These are phyloP conservation scores for Leishmania major DNA, from an alignment of 208 protist genomes.

Conservation along the genomic window DNA sequence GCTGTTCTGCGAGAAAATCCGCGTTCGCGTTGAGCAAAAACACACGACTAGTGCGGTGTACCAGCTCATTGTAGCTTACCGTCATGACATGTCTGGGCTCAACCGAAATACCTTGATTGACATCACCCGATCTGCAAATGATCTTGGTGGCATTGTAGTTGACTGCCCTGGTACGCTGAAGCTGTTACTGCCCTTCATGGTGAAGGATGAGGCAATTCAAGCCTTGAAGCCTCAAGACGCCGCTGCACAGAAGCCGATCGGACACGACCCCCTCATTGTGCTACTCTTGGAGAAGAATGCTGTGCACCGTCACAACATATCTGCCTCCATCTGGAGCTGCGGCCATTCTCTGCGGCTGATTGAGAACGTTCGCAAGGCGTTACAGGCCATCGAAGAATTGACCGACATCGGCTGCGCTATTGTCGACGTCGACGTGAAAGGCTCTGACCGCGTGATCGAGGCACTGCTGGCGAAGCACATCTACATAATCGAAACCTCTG, in stretches of 20 bases:
- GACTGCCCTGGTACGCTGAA: conserved; percentile 41
- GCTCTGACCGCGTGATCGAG: conserved; percentile 49
- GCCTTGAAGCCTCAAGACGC: conserved; percentile 32
- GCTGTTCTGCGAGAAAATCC: conserved; percentile 56
- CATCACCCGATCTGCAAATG: conserved; percentile 45
- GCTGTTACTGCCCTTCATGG: conserved; percentile 55
- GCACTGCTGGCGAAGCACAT: conserved; percentile 50
- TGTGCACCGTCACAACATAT: conserved; percentile 72
- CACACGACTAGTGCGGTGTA: conserved; percentile 56
- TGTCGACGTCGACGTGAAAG: conserved; percentile 50
- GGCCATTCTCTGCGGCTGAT: conserved; percentile 65
- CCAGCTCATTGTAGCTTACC: conserved; percentile 56
- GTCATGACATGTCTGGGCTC: conserved; percentile 45
- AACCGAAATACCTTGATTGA: conserved; percentile 33
- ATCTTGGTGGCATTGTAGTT: conserved; percentile 57
- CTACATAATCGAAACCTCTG: conserved; percentile 66
- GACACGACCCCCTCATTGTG: conserved; percentile 54
- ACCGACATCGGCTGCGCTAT: conserved; percentile 70
- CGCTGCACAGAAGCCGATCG: conserved; percentile 30
- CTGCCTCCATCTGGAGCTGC: conserved; percentile 49
- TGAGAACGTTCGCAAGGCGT: conserved; percentile 55
- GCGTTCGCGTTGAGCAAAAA: conserved; percentile 59
- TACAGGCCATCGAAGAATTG: conserved; percentile 62
- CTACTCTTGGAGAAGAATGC: conserved; percentile 72
- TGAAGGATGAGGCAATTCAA: conserved; percentile 46